Base-by-base conservation (phyloP, 352 stramenopile species). In the Pythium folliculosum region DNA sequence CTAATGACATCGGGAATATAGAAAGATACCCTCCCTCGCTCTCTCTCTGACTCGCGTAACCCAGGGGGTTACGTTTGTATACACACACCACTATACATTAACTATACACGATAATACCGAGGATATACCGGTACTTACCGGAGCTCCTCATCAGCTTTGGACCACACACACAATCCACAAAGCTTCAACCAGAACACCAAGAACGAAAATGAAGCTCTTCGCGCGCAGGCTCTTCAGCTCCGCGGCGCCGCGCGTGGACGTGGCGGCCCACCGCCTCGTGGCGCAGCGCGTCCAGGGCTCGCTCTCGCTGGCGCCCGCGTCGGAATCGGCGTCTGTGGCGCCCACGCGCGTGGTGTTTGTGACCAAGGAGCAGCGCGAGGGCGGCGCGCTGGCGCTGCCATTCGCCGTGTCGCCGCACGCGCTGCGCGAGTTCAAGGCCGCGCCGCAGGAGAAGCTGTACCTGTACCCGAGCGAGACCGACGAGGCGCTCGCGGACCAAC, bases 341-440 rank as follows among this genome's bases (percentile, higher is more conserved):
- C 27, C 27, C 27, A 89, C 82, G 53, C 80, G 77, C 56, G 81
- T 92, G 25, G 52, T 92, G 40, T 91, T 92, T 45, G 81, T 88
- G 22, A 65, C 71, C 25, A 70, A 75, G 55, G 70, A 74, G 63
- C 59, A 75, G 37, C 58, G 48, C 48, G 72, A 62, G 37, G n/a
- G 14, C 48, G 54, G 54, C 21, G 56, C 45, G 48, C 71, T 91
- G 1, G 68, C 72, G 30, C 73, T 95, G 70, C 82, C 87, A 3
- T 94, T 94, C 59, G 60, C 74, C 17, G 84, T 93, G 8, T 92
- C 85, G 16, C 51, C 61, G 22, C 76, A 84, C 48, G 82, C 84
- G 49, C 75, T 95, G 53, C 55, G 69, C 43, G 83, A 92, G 60
- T 95, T 95, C 69, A 65, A 74, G 30, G 87, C 81, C 58, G 81